Evolutionary conservation across 495 filamentous ascomycete species (phyloP).

Genomic region (Tuber brumale): DNA sequence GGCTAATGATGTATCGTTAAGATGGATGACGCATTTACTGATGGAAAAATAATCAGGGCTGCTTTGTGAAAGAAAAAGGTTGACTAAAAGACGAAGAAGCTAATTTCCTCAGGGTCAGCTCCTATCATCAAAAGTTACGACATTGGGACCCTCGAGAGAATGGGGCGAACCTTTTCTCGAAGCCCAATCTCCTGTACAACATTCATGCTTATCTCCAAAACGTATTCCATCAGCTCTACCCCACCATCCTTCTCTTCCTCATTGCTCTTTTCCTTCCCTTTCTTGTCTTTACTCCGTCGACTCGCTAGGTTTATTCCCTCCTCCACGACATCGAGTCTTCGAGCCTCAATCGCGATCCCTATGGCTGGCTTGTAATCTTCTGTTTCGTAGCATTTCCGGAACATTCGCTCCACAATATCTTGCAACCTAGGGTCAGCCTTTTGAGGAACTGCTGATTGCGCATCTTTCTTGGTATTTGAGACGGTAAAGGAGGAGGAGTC

Average conservation of each 20-base stretch:
- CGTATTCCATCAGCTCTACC: constrained; percentile 95
- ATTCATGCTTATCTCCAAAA: constrained; percentile 92
- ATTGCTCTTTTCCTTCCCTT: constrained; percentile 49
- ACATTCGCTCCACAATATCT: constrained; percentile 74
- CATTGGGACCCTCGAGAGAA: neutral
- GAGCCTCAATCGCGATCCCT: constrained; percentile 93
- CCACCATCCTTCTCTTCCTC: constrained; percentile 53
- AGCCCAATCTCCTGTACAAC: constrained; percentile 89
- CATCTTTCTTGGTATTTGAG: constrained; percentile 23
- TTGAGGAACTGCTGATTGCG: constrained; percentile 11
- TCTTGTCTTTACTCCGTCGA: constrained; percentile 72
- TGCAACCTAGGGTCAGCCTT: constrained; percentile 52
- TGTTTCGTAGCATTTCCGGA: constrained; percentile 80
- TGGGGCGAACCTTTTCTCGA: constrained; percentile 59
- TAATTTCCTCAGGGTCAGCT: constrained; percentile 22
- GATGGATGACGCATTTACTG: constrained; percentile 94
- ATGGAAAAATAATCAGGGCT: constrained; percentile 96
- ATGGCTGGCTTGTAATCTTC: constrained; percentile 95
- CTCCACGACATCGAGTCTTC: constrained; percentile 82
- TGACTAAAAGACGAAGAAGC: constrained; percentile 23
- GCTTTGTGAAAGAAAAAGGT: constrained; percentile 46
- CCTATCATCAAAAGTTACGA: constrained; percentile 25
- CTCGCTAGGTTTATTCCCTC: constrained; percentile 70
- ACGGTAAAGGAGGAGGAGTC: constrained; percentile 26
- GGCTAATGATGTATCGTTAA: constrained; percentile 86